phyloP scores from a whole-genome alignment of 345 rosid species.

The Gossypium ekmanianum region DNA sequence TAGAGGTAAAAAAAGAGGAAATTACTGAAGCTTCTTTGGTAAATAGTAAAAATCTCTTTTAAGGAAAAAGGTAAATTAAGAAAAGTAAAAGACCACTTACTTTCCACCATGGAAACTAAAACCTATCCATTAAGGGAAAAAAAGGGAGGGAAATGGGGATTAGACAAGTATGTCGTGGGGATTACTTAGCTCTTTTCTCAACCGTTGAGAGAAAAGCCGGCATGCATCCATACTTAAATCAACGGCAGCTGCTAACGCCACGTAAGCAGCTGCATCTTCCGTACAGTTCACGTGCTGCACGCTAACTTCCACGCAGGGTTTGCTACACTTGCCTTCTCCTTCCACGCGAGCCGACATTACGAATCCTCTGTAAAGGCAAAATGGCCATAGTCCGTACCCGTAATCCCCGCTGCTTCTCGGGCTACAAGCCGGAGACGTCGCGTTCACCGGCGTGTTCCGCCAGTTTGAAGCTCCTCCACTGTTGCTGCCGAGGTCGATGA shows the following conservation, averaged over 20 bases:
- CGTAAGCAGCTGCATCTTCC: constrained; percentile 92
- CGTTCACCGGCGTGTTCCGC: constrained; percentile 30
- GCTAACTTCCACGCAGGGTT: constrained; percentile 77
- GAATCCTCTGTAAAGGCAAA: constrained; percentile 60
- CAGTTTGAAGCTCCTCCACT: constrained; percentile 17
- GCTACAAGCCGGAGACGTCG: constrained; percentile 60
- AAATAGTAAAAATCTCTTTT: too few species aligned
- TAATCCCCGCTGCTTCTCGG: constrained; percentile 78
- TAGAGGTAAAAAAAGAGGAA: constrained; percentile 9
- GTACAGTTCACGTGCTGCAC: constrained; percentile 89
- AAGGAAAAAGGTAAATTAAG: not conserved
- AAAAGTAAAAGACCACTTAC: not conserved
- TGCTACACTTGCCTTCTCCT: constrained; percentile 82
- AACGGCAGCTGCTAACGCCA: constrained; percentile 85
- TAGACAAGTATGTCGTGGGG: constrained; percentile 36
- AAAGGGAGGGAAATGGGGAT: not conserved
- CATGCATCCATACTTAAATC: constrained; percentile 96
- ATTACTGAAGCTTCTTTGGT: too few species aligned
- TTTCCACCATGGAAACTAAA: constrained; percentile 21
- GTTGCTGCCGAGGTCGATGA: constrained; percentile 42
- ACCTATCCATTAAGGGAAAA: constrained; percentile 12
- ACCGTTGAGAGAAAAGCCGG: constrained; percentile 72
- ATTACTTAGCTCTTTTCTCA: constrained; percentile 80
- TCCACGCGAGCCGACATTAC: constrained; percentile 86
- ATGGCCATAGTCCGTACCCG: constrained; percentile 69